phyloP scores from a whole-genome alignment of 2,329 filamentous ascomycete species.

The Diaporthe sp. region DNA sequence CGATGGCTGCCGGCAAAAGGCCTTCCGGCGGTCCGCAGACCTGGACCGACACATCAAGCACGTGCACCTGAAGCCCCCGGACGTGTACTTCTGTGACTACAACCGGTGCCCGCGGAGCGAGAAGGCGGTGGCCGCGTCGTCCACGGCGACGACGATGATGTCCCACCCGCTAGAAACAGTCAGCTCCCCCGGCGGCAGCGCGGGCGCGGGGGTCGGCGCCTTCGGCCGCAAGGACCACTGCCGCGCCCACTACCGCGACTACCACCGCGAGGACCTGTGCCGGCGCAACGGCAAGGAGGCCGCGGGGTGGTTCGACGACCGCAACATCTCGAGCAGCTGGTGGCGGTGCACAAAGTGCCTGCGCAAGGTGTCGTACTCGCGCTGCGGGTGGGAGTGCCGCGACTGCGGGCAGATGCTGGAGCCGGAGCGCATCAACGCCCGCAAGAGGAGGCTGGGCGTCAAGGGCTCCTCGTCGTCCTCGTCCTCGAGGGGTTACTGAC shows the following conservation, averaged over 20 bases:
- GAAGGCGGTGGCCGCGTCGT: not conserved
- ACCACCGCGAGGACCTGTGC: conserved; percentile 64
- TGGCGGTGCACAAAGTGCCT: conserved; percentile 68
- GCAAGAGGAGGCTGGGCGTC: conserved; percentile 7
- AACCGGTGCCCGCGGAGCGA: conserved; percentile 55
- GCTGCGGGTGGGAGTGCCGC: conserved; percentile 56
- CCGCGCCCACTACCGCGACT: conserved; percentile 66
- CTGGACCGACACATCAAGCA: conserved; percentile 63
- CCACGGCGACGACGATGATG: not conserved
- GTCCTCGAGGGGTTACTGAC: conserved; percentile 24
- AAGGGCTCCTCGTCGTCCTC: conserved; percentile 32
- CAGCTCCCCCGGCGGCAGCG: not conserved
- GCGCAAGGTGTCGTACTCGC: conserved; percentile 52
- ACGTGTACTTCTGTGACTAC: conserved; percentile 63
- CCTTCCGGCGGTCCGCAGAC: conserved; percentile 65
- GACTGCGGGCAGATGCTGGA: conserved; percentile 60
- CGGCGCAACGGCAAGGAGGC: conserved; percentile 52
- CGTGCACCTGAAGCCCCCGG: conserved; percentile 57
- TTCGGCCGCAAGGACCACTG: conserved; percentile 68
- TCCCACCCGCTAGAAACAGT: not conserved
- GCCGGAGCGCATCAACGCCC: conserved; percentile 48
- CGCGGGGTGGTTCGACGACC: conserved; percentile 50
- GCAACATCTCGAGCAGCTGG: conserved; percentile 54
- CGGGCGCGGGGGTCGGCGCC: conserved; percentile 44
- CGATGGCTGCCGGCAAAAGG: conserved; percentile 54